These are phyloP conservation scores for Lachnellula arida DNA, from an alignment of 2,329 filamentous ascomycete species.

Conservation along the genomic window DNA sequence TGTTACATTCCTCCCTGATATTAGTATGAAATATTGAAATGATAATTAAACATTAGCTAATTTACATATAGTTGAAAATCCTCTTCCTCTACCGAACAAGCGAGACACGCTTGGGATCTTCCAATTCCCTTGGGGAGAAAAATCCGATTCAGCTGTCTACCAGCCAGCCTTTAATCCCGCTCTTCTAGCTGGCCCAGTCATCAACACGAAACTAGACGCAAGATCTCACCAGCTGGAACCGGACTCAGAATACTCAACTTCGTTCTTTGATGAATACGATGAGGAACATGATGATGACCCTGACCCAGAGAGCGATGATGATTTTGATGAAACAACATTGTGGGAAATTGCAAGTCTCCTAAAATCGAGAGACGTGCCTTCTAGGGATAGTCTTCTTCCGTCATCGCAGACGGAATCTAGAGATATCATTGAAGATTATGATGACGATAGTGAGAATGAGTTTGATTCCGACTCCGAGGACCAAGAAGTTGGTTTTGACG, in stretches of 20 bases:
- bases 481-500: not conserved
- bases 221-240: conserved; percentile 24
- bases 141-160: conserved; percentile 49
- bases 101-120: conserved; percentile 59
- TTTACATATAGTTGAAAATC: conserved; percentile 46
- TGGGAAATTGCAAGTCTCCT: conserved; percentile 61
- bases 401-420: conserved; percentile 1
- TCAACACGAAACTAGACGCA: conserved; percentile 24
- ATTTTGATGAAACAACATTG: conserved; percentile 56
- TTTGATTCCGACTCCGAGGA: conserved; percentile 6
- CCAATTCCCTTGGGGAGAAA: conserved; percentile 63
- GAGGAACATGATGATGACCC: conserved; percentile 35
- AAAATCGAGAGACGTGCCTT: conserved; percentile 47
- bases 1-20: conserved; percentile 57
- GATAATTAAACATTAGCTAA: conserved; percentile 10
- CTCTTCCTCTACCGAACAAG: conserved; percentile 53
- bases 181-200: conserved; percentile 14
- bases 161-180: conserved; percentile 34
- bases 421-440: conserved; percentile 21
- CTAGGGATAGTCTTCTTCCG: conserved; percentile 47
- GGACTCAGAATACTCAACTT: conserved; percentile 31
- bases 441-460: conserved; percentile 14
- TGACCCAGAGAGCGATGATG: conserved; percentile 31
- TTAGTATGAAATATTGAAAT: conserved; percentile 31
- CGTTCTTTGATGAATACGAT: conserved; percentile 58